These are phyloP conservation scores for Aureobasidium sp. DNA, from an alignment of 2,329 filamentous ascomycete genomes.

Conservation along the genomic window DNA sequence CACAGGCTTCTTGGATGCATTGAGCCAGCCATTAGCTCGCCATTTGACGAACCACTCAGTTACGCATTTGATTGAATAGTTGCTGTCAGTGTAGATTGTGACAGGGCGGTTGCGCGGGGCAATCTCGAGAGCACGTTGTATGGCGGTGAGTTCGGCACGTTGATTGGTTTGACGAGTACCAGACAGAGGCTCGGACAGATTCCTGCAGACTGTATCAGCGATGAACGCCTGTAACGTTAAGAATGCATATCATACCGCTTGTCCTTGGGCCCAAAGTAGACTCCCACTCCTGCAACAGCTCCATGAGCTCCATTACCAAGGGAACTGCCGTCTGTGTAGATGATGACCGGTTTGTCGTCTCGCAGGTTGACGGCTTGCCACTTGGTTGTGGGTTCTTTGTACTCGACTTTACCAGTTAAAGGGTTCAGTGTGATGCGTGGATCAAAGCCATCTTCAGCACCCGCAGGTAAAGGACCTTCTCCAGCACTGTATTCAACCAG, in stretches of 20 bases:
- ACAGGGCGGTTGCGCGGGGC: constrained; percentile 61
- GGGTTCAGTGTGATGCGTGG: constrained; percentile 49
- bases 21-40: constrained; percentile 72
- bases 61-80: constrained; percentile 84
- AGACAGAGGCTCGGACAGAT: constrained; percentile 67
- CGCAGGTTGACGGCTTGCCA: constrained; percentile 37
- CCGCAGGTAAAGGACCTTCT: constrained; percentile 48
- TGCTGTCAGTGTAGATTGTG: constrained; percentile 79
- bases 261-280: constrained; percentile 55
- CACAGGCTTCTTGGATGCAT: constrained; percentile 60
- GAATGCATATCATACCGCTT: constrained; percentile 29
- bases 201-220: constrained; percentile 27
- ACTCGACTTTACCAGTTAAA: constrained; percentile 46
- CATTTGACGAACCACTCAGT: constrained; percentile 77
- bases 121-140: constrained; percentile 74
- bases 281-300: constrained; percentile 55
- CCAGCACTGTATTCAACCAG: constrained; percentile 42
- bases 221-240: background rate
- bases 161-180: constrained; percentile 84
- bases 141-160: constrained; percentile 86
- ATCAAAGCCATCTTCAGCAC: constrained; percentile 57
- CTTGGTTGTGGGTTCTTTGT: constrained; percentile 49
- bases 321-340: constrained; percentile 59
- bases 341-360: constrained; percentile 43
- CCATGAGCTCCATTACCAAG: constrained; percentile 50